These are phyloP conservation scores for Bipolaris cookei DNA, from an alignment of 2,329 filamentous ascomycete genomes.

Conservation along the genomic window DNA sequence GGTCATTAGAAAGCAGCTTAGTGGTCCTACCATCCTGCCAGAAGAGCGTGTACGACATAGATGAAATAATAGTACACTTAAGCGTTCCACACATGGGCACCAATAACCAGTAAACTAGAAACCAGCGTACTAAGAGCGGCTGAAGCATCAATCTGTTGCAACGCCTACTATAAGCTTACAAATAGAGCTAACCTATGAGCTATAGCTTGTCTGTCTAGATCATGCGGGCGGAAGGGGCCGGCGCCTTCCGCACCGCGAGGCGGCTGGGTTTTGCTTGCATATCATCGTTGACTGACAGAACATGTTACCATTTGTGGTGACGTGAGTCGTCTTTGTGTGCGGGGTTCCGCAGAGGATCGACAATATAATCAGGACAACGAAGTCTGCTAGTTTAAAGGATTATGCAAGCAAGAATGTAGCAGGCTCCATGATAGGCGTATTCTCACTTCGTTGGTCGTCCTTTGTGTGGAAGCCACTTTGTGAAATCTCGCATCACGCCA, in stretches of 20 bases:
- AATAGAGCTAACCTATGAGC: background rate
- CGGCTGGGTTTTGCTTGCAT: background rate
- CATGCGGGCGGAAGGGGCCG: background rate
- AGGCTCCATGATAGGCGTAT: background rate
- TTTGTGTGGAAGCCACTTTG: background rate
- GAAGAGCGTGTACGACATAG: background rate
- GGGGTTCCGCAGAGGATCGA: background rate
- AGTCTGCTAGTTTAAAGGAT: background rate
- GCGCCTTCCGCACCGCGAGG: background rate
- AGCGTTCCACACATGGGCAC: background rate
- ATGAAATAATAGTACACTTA: background rate
- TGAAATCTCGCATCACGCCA: background rate
- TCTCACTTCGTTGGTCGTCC: background rate
- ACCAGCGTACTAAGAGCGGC: background rate
- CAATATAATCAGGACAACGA: background rate
- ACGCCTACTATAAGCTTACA: background rate
- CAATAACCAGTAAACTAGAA: background rate
- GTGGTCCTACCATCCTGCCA: background rate
- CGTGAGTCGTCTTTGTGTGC: background rate
- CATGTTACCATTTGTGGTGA: background rate
- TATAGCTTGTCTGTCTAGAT: background rate
- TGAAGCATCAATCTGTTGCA: background rate
- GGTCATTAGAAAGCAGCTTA: background rate
- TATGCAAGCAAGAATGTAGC: background rate
- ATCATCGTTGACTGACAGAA: background rate